A percentile compares a stretch with the other conserved stretches of the same genome.
These are phyloP conservation scores for Magnaporthiopsis rhizophila DNA, from an alignment of 2,329 filamentous ascomycete species.

Conservation along the genomic window DNA sequence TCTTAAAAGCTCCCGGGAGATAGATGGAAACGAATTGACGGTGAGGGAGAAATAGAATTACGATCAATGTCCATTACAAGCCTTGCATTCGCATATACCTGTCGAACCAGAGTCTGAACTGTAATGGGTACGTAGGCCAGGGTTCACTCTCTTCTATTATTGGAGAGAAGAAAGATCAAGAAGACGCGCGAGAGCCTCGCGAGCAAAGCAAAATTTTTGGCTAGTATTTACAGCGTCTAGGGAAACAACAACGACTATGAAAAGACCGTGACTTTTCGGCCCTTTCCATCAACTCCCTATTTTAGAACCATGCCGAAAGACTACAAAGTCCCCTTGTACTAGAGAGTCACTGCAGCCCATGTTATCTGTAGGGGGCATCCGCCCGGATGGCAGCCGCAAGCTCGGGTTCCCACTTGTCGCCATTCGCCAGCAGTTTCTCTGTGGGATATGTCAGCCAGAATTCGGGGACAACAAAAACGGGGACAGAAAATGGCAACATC, in stretches of 20 bases:
- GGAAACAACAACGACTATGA: neutral
- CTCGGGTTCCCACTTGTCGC: conserved; percentile 97
- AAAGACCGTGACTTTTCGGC: neutral
- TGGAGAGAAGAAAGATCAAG: no score
- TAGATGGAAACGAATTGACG: neutral
- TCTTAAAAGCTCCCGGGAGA: neutral
- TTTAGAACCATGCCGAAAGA: neutral
- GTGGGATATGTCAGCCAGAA: conserved; percentile 17
- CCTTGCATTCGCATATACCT: neutral
- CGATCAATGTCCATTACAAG: neutral
- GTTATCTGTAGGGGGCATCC: conserved; percentile 83
- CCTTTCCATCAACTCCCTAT: no score
- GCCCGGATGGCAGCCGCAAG: conserved; percentile 85
- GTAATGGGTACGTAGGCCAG: no score
- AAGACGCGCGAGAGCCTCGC: neutral
- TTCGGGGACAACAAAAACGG: neutral
- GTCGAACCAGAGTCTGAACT: neutral
- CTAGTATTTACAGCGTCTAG: neutral
- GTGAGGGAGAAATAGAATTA: neutral
- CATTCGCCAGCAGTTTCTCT: conserved; percentile 82
- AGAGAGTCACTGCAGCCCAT: neutral
- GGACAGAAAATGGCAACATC: neutral
- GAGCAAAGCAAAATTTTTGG: neutral
- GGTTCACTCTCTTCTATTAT: neutral
- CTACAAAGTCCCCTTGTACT: neutral